Conservation (phyloP, 768 basidiomycete genomes). For the Collybia sp. region DNA sequence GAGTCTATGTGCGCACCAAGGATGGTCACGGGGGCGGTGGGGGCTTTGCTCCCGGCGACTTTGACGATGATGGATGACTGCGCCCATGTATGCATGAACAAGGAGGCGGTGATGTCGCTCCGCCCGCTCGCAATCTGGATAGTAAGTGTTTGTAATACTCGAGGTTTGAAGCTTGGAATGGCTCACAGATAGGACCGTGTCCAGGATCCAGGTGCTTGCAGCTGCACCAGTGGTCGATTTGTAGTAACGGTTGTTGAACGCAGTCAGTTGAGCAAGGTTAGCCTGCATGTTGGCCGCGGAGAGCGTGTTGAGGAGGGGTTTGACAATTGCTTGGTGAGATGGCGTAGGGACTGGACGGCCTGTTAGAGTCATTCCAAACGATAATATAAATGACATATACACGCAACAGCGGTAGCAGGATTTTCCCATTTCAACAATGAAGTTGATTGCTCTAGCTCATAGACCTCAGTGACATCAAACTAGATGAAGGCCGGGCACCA, state of each 20-base stretch:
- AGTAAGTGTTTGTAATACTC: conserved; percentile 8
- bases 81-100: conserved; percentile 26
- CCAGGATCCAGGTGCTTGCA: conserved; percentile 33
- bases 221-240: conserved; percentile 28
- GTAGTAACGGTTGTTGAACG: conserved; percentile 41
- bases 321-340: conserved; percentile 22
- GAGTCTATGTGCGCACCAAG: conserved; percentile 40
- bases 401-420: conserved; percentile 19
- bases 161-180: conserved; percentile 37
- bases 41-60: conserved; percentile 23
- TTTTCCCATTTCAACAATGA: conserved; percentile 8
- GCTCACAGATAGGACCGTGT: conserved; percentile 24
- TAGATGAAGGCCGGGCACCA: conserved; percentile 6
- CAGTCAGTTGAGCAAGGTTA: conserved; percentile 28
- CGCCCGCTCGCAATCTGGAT: conserved; percentile 11
- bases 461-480: conserved; percentile 39
- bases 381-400: conserved; percentile 14
- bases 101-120: conserved; percentile 21
- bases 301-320: conserved; percentile 19
- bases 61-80: conserved; percentile 32
- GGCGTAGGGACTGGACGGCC: conserved; percentile 21
- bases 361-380: not conserved
- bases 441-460: conserved; percentile 24
- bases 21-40: conserved; percentile 27
- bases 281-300: conserved; percentile 29